A percentile compares a stretch with the other conserved stretches of the same genome.
These are phyloP conservation scores for Vanrija humicola DNA, from an alignment of 1,284 basidiomycete species.

Conservation along the genomic window DNA sequence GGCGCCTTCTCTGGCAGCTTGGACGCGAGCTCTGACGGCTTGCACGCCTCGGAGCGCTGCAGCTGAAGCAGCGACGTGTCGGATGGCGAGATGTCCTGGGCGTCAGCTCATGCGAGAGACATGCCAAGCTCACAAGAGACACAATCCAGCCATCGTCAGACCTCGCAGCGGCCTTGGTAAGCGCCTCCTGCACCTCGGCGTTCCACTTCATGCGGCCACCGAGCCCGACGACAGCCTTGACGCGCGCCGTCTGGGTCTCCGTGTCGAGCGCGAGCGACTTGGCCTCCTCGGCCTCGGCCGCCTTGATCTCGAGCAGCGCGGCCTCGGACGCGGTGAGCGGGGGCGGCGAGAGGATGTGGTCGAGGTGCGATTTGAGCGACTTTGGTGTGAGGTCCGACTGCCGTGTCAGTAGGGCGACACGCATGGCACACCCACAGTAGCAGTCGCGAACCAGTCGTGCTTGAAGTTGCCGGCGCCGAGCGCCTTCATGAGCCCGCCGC, in stretches of 20 bases:
- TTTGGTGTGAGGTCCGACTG: constrained; percentile 48
- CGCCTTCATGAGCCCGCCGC: constrained; percentile 65
- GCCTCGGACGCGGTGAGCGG: constrained; percentile 75
- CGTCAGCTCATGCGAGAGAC: neutral
- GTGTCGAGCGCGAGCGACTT: constrained; percentile 40
- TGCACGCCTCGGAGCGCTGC: constrained; percentile 37
- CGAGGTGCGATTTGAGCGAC: constrained; percentile 69
- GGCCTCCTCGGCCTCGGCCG: constrained; percentile 59
- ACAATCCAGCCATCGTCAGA: constrained; percentile 57
- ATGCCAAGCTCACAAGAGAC: constrained; percentile 56
- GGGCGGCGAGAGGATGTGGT: constrained; percentile 68
- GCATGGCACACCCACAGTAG: constrained; percentile 57
- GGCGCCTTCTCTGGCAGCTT: constrained; percentile 45
- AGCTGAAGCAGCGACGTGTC: constrained; percentile 32
- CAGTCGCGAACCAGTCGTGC: constrained; percentile 75
- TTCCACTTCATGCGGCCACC: constrained; percentile 58
- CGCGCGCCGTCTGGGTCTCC: constrained; percentile 30
- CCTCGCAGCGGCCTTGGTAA: constrained; percentile 57
- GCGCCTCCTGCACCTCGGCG: constrained; percentile 60
- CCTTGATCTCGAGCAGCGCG: constrained; percentile 69
- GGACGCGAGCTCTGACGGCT: constrained; percentile 49
- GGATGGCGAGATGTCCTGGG: constrained; percentile 32
- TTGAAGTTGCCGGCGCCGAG: constrained; percentile 73
- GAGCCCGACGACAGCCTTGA: constrained; percentile 39
- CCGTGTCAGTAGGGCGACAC: constrained; percentile 25